A percentile compares a stretch with the other conserved stretches of the same genome.
Conservation (phyloP, 306 rosid genomes). For the Casuarina equisetifolia region DNA sequence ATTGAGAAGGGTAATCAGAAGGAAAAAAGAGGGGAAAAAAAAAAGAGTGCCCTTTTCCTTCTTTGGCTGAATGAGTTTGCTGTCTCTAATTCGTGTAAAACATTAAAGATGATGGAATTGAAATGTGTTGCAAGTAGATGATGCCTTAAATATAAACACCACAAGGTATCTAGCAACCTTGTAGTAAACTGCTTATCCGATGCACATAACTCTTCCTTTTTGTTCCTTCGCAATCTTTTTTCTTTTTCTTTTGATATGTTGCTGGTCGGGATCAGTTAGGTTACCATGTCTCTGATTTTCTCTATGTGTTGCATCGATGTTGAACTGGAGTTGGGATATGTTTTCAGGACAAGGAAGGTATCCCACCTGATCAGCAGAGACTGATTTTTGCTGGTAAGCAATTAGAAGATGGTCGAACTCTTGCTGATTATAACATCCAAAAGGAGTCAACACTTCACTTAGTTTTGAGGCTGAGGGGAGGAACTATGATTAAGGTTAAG, state of each 20-base stretch:
- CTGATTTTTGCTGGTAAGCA: conserved; percentile 97
- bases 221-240: not conserved
- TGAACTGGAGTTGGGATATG: conserved; percentile 13
- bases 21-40: not conserved
- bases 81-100: not conserved
- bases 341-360: conserved; percentile 95
- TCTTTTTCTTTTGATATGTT: not conserved
- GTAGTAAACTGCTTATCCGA: not conserved
- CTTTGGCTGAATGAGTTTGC: not conserved
- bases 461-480: conserved; percentile 96
- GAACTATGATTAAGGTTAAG: conserved; percentile 98
- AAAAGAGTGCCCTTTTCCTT: not conserved
- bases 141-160: not conserved
- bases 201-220: not conserved
- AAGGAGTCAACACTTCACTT: conserved; percentile 97
- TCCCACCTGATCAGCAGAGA: conserved; percentile 97
- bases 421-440: conserved; percentile 93
- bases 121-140: not conserved
- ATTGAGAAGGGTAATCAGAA: not conserved
- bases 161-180: not conserved
- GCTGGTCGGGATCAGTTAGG: not conserved
- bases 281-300: not conserved
- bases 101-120: not conserved
- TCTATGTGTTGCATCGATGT: conserved; percentile 9
- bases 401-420: conserved; percentile 95